Conservation (phyloP, 208 protist species). For the Spongospora subterranea region DNA sequence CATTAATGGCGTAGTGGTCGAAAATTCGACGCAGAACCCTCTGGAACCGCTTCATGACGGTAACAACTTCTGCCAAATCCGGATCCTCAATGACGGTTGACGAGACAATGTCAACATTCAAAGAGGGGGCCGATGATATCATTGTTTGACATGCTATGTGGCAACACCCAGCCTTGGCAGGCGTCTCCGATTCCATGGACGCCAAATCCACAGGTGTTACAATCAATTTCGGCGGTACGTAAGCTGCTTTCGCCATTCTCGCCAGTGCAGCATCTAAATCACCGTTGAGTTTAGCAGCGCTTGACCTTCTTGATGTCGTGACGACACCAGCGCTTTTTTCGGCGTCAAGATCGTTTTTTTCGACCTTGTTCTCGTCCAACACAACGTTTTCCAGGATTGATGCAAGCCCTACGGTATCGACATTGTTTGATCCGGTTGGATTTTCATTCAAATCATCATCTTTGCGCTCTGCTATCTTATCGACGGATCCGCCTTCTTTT, state of each 20-base stretch:
- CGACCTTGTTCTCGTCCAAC: too few species aligned
- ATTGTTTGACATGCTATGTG: not conserved
- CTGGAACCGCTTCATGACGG: conserved; percentile 29
- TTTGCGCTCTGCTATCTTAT: too few species aligned
- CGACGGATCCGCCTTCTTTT: too few species aligned
- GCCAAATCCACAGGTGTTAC: conserved; percentile 37
- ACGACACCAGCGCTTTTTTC: too few species aligned
- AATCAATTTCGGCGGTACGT: conserved; percentile 35
- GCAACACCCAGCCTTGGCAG: not conserved
- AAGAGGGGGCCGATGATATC: not conserved
- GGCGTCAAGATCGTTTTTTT: too few species aligned
- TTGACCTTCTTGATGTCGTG: too few species aligned
- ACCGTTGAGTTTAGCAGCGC: too few species aligned
- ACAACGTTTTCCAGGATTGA: too few species aligned
- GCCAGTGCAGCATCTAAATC: not conserved
- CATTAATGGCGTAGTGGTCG: conserved; percentile 27
- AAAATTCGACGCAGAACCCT: not conserved
- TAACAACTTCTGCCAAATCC: not conserved
- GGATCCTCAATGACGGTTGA: conserved; percentile 21
- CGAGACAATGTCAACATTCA: not conserved
- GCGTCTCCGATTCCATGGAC: not conserved
- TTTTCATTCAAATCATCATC: too few species aligned
- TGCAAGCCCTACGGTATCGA: too few species aligned
- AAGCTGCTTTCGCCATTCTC: not conserved
- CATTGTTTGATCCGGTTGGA: too few species aligned